phyloP scores from a whole-genome alignment of 1,139 yeast species.

The Hansenula sp. region DNA sequence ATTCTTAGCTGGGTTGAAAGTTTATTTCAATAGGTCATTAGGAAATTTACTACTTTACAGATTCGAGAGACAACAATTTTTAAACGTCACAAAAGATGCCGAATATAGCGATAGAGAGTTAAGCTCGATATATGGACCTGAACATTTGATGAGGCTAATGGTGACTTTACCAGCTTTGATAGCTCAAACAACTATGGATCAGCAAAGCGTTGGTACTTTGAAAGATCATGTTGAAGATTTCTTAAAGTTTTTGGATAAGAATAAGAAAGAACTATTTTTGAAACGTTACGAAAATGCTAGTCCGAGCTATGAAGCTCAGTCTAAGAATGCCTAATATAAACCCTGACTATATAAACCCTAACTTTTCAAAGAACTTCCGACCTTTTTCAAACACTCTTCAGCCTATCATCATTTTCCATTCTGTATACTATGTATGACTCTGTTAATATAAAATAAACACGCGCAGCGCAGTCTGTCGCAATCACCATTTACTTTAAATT shows the following conservation, averaged over 20 bases:
- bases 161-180: constrained; percentile 79
- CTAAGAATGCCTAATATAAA: constrained; percentile 27
- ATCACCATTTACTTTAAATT: no score
- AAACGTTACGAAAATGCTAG: constrained; percentile 49
- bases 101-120: constrained; percentile 33
- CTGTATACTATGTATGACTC: no score
- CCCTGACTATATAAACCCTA: background rate
- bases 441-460: no score
- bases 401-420: no score
- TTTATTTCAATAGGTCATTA: constrained; percentile 75
- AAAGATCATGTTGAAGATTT: constrained; percentile 52
- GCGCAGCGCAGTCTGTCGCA: no score
- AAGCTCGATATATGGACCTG: constrained; percentile 66
- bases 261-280: constrained; percentile 45
- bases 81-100: constrained; percentile 43
- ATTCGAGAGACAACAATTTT: constrained; percentile 79
- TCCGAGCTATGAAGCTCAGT: constrained; percentile 55
- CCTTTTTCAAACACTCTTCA: no score
- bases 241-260: constrained; percentile 41
- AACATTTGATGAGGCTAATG: constrained; percentile 70
- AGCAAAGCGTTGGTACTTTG: constrained; percentile 58
- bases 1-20: constrained; percentile 59
- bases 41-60: constrained; percentile 76
- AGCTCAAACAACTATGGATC: constrained; percentile 78
- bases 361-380: no score